phyloP scores from a whole-genome alignment of 1,284 basidiomycete genomes.

The Cryptococcus sp. region DNA sequence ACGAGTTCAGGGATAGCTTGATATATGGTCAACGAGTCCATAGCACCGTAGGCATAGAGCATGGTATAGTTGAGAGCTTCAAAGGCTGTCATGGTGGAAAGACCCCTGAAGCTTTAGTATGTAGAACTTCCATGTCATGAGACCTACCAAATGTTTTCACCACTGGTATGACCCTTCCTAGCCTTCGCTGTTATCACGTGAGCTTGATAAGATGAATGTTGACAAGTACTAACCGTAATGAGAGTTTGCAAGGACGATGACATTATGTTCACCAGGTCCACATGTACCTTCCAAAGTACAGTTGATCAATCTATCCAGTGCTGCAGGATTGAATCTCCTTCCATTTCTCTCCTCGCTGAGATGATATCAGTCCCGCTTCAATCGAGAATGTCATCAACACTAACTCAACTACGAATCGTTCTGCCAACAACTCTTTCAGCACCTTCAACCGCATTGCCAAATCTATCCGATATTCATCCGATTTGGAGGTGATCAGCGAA shows the following conservation, averaged over 20 bases:
- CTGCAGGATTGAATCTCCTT: not conserved
- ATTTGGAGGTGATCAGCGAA: not conserved
- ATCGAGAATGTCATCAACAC: not conserved
- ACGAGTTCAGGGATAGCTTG: slow-evolving; percentile 27
- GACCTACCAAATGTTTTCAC: slow-evolving; percentile 32
- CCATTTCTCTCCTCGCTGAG: not conserved
- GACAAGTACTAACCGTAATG: slow-evolving; percentile 19
- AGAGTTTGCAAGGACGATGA: slow-evolving; percentile 24
- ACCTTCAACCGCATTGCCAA: not conserved
- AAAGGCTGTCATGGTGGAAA: slow-evolving; percentile 17
- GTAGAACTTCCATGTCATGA: not conserved
- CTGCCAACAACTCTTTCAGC: not conserved
- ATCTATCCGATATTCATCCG: not conserved
- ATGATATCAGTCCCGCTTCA: too few species aligned
- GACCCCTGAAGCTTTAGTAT: slow-evolving; percentile 4
- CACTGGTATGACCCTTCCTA: slow-evolving; percentile 10
- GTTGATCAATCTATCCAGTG: slow-evolving; percentile 16
- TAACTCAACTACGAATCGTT: not conserved
- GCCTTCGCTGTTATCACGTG: slow-evolving; percentile 2
- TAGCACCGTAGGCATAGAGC: slow-evolving; percentile 16
- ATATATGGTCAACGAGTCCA: slow-evolving; percentile 25
- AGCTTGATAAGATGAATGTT: not conserved
- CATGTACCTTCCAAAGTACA: slow-evolving; percentile 20
- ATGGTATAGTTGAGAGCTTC: slow-evolving; percentile 21
- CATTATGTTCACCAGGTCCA: slow-evolving; percentile 18